These are phyloP conservation scores for Penicillium silybi DNA, from an alignment of 495 filamentous ascomycete species.

Conservation along the genomic window DNA sequence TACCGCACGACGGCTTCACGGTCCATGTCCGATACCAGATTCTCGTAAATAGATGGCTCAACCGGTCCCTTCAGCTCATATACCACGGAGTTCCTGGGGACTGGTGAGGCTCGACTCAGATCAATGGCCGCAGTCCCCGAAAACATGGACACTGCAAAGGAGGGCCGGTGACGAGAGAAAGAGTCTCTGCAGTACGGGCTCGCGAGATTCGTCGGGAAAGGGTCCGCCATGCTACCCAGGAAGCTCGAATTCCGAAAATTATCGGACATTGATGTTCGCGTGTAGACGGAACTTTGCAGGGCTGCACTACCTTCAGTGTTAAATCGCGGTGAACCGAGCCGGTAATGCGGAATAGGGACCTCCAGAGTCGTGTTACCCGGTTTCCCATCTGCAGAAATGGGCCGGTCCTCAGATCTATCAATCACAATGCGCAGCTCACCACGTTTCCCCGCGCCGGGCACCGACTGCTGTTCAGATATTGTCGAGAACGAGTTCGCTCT, in stretches of 20 bases:
- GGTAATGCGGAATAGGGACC: slow-evolving; percentile 81
- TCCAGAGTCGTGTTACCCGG: slow-evolving; percentile 58
- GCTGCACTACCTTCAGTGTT: slow-evolving; percentile 73
- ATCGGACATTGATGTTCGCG: slow-evolving; percentile 50
- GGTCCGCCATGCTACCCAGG: slow-evolving; percentile 24
- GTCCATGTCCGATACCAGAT: slow-evolving; percentile 67
- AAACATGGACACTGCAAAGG: slow-evolving; percentile 43
- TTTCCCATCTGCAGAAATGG: slow-evolving; percentile 63
- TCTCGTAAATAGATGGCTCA: slow-evolving; percentile 68
- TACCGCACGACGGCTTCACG: slow-evolving; percentile 83
- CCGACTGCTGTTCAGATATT: slow-evolving; percentile 48
- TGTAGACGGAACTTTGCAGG: slow-evolving; percentile 70
- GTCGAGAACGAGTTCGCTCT: slow-evolving; percentile 64
- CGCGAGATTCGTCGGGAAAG: slow-evolving; percentile 14
- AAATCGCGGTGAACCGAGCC: slow-evolving; percentile 78
- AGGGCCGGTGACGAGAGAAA: slow-evolving; percentile 23
- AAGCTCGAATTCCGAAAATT: slow-evolving; percentile 49
- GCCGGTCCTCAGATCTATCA: slow-evolving; percentile 64
- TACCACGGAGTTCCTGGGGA: slow-evolving; percentile 35
- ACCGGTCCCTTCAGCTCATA: slow-evolving; percentile 47
- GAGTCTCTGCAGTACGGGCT: slow-evolving; percentile 25
- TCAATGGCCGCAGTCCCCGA: slow-evolving; percentile 45
- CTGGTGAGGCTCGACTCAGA: slow-evolving; percentile 26
- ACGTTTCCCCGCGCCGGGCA: slow-evolving; percentile 25
- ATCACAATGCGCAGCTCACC: slow-evolving; percentile 83